Evolutionary conservation across 192 early-diverging fungal species (phyloP).

Genomic region (Backusella luteola): DNA sequence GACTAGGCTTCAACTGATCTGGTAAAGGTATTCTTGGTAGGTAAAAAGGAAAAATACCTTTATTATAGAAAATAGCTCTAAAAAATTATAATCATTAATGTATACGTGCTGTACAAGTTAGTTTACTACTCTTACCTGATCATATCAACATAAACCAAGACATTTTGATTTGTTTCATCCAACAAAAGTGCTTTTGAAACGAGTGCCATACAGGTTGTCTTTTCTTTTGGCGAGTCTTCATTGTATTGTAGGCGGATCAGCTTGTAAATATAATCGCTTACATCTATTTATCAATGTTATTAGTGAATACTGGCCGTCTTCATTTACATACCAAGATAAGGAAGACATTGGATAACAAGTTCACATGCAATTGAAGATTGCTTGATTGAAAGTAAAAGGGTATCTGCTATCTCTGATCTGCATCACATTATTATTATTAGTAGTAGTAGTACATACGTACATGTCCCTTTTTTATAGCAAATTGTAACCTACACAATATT

Average conservation of each 20-base stretch:
- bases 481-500: not conserved
- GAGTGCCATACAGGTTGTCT: not conserved
- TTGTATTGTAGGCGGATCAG: not conserved
- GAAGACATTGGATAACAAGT: not conserved
- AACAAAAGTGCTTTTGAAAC: not conserved
- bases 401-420: not conserved
- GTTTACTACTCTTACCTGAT: not conserved
- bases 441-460: not conserved
- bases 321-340: not conserved
- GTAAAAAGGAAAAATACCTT: not conserved
- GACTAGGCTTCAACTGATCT: not conserved
- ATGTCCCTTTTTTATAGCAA: not conserved
- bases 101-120: not conserved
- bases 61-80: not conserved
- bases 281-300: not conserved
- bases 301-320: not conserved
- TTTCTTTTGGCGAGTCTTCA: not conserved
- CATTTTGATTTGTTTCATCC: not conserved
- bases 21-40: not conserved
- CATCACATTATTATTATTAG: not conserved
- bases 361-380: not conserved
- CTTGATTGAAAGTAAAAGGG: not conserved
- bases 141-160: not conserved
- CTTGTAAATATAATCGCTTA: not conserved
- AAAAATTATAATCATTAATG: not conserved